Evolutionary conservation across 2,329 filamentous ascomycete genomes (phyloP), one percentile per base, ranked within the genome.

Genomic region (Cadophora luteo-olivacea): DNA sequence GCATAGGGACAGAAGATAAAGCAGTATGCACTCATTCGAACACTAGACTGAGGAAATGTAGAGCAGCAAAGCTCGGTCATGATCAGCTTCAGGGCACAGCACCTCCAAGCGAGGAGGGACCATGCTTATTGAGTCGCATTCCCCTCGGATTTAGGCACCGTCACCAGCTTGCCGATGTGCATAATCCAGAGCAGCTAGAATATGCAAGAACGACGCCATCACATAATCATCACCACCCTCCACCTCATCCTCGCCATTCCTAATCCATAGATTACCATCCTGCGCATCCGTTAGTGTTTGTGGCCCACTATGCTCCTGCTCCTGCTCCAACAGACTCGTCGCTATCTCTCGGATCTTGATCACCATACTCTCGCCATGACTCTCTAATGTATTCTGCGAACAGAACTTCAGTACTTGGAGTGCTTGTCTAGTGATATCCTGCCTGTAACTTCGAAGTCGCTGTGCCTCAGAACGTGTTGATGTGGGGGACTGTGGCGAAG

Each of bases 311-410:
- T 60, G 32, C 32, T 60, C 55, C 32, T 38, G 32, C n/a, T 33
- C 41, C 36, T 60, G 9, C 16, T 74, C 70, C 14, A 75, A 63
- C 9, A 76, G 67, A 14, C 73, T 74, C 9, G 69, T 68, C 4
- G 73, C 74, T 45, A 76, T 76, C 57, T 76, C 73, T 16, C 73
- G 72, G 38, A 76, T 74, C 62, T 76, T 76, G 16, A 70, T 63
- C 65, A 72, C 70, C 69, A 75, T 73, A 3, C 69, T 72, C 22
- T 64, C 58, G 9, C 73, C 73, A 65, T 76, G 72, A 7, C 68
- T 65, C 67, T 76, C 73, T 11, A 75, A 66, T 4, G 69, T 70
- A 51, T 57, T 64, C 2, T 66, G 62, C 6, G 73, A 72, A 29
- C 52, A 72, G 51, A 63, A 64, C 16, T 60, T 65, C 29, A 73